Base-by-base conservation (phyloP, 257 asterid genomes). In the Nicotiana undulata region DNA sequence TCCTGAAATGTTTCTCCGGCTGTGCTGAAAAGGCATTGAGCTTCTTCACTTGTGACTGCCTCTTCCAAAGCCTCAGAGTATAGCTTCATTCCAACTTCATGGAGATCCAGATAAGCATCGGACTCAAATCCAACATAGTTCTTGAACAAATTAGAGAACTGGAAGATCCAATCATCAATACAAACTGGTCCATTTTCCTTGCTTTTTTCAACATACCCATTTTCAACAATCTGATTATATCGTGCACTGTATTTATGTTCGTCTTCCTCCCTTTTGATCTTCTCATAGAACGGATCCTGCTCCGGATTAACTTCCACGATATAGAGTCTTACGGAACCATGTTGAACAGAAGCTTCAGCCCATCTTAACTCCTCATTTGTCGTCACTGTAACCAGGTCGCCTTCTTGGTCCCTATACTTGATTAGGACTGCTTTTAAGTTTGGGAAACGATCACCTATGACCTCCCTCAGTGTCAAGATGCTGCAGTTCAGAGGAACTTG, bases 401-500 rank as follows among this genome's bases (percentile, higher is more conserved):
- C 94, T 88, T 93, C 98, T 70, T 93, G 90, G 85, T 94, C 98
- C 88, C 88, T 86, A 82, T 93, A 93, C 90, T 94, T 94, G 55
- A 94, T 84, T 59, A 93, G 96, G 66, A 90, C 86, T 4, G 91
- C 90, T 80, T 82, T 86, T 13, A 83, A 85, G 79, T 79, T 81
- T 24, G 96, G 93, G 81, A 88, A 93, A 20, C 94, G 91, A 68
- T 91, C 91, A 9, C 82, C 65, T 46, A 94, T 82, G 75, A 88
- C 82, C 86, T 91, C 95, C 87, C 92, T 82, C 24, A 94, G 88
- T 85, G 80, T 85, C 83, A 87, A 70, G 82, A 92, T 79, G 63
- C 87, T 81, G 84, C 97, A 91, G 80, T 90, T 84, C 12, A 84
- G 31, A 9, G 98, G 98, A 83, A 92, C 85, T 64, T 88, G 90